Evolutionary conservation across 176 grass and related monocot species (phyloP), one percentile per base, ranked within the genome.

Genomic region (Phyllostachys edulis): DNA sequence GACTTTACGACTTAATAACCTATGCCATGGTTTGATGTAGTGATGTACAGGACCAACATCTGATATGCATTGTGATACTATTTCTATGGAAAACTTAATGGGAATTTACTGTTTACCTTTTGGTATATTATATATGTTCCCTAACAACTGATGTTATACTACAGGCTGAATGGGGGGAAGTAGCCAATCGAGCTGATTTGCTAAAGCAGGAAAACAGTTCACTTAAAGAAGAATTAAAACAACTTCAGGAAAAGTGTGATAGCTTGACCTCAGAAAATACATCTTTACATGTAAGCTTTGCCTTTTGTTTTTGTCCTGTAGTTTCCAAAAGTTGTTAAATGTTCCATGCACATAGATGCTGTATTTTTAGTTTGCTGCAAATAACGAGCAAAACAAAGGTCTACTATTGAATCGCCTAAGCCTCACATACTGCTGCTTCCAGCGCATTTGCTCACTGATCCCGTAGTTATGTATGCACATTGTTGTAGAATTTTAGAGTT

Each of bases 121-220:
- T 17, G 84, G 55, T 72, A 65, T 52, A 42, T 80, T 73, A 67
- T 73, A 62, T 73, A 37, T 65, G 18, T 78, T 82, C 16, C 23
- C 9, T 56, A 56, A 56, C 40, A 57, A 76, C 47, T 67, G 23
- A 59, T 82, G 47, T 9, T 82, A 50, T 78, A 21, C 67, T 63
- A 60, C 78, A 91, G 90, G 90, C 86, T 63, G 90, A 91, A 78
- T 91, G 90, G 86, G 90, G 88, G 79, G 90, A 91, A 82, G 82
- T 91, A 72, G 82, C 86, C 73, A 91, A 51, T 85, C 78, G 66
- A 67, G 90, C 86, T 61, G 86, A 82, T 77, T 82, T 85, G 67
- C 86, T 88, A 67, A 91, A 91, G 73, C 81, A 91, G 73, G 90
- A 91, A 85, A 91, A 91, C 49, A 73, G 60, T 79, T 88, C 86